Evolutionary conservation across 192 early-diverging fungal genomes (phyloP).

Genomic region (Lobosporangium transversale): DNA sequence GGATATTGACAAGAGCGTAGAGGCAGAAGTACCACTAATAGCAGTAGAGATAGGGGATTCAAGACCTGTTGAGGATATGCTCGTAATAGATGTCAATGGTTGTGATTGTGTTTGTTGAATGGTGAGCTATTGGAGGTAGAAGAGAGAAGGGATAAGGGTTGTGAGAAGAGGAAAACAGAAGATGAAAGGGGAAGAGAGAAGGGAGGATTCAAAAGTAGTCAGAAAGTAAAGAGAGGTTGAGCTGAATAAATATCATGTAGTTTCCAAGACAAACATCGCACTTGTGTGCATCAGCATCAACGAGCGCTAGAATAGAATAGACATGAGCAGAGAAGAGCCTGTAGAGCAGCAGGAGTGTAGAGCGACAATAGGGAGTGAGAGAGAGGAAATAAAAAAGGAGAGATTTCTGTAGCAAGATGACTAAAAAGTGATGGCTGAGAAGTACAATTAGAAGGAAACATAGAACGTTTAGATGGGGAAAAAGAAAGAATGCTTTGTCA

Average conservation of each 20-base stretch:
- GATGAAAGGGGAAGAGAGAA: conserved; percentile 1
- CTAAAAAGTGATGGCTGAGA: conserved; percentile 3
- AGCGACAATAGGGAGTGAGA: conserved; percentile 4
- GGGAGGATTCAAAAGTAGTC: conserved; percentile 14
- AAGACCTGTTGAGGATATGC: background rate
- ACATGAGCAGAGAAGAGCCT: no score
- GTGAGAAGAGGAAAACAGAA: no score
- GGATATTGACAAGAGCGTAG: background rate
- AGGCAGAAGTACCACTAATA: background rate
- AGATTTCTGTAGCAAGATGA: conserved; percentile 16
- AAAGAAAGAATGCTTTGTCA: conserved; percentile 2
- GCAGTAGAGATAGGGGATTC: background rate
- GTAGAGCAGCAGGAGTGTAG: no score
- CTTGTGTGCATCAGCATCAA: no score
- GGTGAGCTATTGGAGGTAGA: background rate
- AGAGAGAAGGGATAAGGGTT: background rate
- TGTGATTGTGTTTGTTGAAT: background rate
- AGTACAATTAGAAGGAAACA: background rate
- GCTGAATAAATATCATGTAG: no score
- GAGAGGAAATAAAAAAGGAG: background rate
- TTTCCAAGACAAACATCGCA: no score
- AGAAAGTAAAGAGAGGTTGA: background rate
- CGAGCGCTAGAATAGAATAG: no score
- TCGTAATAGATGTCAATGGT: background rate
- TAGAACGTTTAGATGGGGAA: background rate